Percentiles rank a stretch among this genome's conserved stretches.
phyloP scores from a whole-genome alignment of 2,329 filamentous ascomycete species.

The Diaporthe eres region DNA sequence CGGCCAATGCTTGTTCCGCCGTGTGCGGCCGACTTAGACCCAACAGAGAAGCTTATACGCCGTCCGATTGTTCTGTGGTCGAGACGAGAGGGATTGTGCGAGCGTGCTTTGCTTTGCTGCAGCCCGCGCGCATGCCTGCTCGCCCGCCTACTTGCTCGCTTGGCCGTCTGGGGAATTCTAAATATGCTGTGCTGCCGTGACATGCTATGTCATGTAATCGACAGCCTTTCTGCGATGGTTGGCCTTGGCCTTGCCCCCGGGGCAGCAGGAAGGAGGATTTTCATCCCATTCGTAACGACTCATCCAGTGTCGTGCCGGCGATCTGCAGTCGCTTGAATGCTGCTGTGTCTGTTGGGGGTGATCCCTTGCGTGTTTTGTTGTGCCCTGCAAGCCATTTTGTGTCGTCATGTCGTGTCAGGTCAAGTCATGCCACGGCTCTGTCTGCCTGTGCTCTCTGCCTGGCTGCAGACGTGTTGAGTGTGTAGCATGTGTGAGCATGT shows the following conservation, averaged over 20 bases:
- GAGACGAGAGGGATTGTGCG: constrained; percentile 13
- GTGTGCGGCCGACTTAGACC: background rate
- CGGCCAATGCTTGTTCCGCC: constrained; percentile 18
- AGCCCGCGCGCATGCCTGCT: background rate
- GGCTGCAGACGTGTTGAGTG: background rate
- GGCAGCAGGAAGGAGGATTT: background rate
- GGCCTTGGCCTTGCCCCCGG: background rate
- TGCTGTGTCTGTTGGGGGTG: background rate
- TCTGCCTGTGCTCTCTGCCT: background rate
- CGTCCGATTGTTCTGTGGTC: constrained; percentile 15
- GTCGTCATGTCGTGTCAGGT: background rate
- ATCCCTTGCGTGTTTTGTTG: background rate
- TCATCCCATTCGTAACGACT: constrained; percentile 18
- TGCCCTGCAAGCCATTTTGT: background rate
- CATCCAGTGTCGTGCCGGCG: background rate
- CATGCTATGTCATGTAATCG: constrained; percentile 8
- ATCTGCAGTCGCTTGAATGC: constrained; percentile 1
- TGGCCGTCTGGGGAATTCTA: constrained; percentile 2
- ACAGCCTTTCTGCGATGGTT: background rate
- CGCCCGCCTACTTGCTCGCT: background rate
- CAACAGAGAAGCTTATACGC: constrained; percentile 21
- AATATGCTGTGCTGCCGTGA: background rate
- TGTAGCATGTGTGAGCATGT: background rate
- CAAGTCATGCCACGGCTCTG: background rate
- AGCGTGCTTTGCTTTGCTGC: constrained; percentile 1